Conservation (phyloP, 2,329 filamentous ascomycete species). For the Escovopsis sp. region DNA sequence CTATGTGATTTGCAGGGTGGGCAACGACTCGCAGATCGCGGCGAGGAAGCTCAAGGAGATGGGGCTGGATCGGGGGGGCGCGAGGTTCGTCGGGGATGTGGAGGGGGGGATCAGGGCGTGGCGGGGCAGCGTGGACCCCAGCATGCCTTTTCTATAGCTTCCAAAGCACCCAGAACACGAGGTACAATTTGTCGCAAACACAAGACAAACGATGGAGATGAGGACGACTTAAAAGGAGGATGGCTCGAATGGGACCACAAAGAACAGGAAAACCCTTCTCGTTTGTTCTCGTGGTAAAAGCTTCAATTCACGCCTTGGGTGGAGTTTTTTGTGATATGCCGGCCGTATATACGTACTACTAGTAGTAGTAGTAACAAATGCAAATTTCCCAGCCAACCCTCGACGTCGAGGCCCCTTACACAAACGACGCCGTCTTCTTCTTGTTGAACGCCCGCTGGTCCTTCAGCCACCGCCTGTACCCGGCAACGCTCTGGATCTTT, state of each 20-base stretch:
- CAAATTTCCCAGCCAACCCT: conserved; percentile 1
- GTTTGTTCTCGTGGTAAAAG: no score
- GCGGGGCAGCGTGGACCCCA: conserved; percentile 50
- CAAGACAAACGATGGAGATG: no score
- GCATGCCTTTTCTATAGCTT: conserved; percentile 37
- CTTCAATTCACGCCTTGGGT: no score
- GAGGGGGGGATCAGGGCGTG: conserved; percentile 57
- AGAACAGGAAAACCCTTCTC: conserved; percentile 1
- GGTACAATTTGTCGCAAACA: no score
- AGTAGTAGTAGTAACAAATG: neutral
- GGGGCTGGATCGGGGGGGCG: conserved; percentile 34
- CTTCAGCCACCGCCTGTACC: conserved; percentile 91
- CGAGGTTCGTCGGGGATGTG: conserved; percentile 53
- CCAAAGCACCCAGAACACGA: no score
- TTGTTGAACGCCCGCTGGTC: conserved; percentile 95
- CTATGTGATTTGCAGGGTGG: conserved; percentile 57
- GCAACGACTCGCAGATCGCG: conserved; percentile 65
- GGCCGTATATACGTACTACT: no score
- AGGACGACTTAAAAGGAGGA: no score
- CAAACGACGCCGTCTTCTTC: conserved; percentile 62
- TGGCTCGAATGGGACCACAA: no score
- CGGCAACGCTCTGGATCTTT: conserved; percentile 86
- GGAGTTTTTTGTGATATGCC: no score
- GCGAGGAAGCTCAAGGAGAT: conserved; percentile 48
- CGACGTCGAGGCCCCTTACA: conserved; percentile 23